These are phyloP conservation scores for Luzula sylvatica DNA, from an alignment of 176 grass and related monocot species.

Conservation along the genomic window DNA sequence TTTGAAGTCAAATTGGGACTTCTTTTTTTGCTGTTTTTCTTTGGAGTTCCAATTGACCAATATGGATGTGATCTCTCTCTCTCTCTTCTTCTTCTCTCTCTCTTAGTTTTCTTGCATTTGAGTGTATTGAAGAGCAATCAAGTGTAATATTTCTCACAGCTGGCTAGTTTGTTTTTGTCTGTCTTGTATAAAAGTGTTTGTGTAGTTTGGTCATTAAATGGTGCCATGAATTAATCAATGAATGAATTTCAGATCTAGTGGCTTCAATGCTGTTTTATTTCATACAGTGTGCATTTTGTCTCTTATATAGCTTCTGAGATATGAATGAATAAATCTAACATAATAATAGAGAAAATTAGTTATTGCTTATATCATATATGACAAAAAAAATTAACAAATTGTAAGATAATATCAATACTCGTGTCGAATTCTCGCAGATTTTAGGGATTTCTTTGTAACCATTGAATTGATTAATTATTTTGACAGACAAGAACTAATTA, in stretches of 20 bases:
- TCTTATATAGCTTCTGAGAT: conserved; percentile 4
- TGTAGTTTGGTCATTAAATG: conserved; percentile 46
- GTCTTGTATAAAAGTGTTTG: conserved; percentile 52
- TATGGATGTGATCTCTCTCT: conserved; percentile 5
- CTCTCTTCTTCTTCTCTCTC: conserved; percentile 13
- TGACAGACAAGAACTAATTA: too few species aligned
- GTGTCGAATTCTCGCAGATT: too few species aligned
- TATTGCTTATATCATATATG: too few species aligned
- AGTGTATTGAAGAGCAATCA: conserved; percentile 33
- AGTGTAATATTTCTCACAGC: conserved; percentile 19
- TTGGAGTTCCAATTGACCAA: conserved; percentile 37
- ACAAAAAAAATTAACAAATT: too few species aligned
- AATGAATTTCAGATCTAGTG: conserved; percentile 13
- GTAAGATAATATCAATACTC: too few species aligned
- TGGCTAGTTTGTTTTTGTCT: conserved; percentile 29
- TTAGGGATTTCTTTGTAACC: too few species aligned
- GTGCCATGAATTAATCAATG: conserved; percentile 36
- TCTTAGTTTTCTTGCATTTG: conserved; percentile 22
- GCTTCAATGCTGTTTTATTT: conserved; percentile 4
- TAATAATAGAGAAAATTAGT: conserved; percentile 5
- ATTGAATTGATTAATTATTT: too few species aligned
- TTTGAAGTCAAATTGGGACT: conserved; percentile 15
- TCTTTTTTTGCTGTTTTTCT: conserved; percentile 7
- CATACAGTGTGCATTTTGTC: conserved; percentile 17
- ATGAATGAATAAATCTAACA: conserved; percentile 8